Base-by-base conservation (phyloP, 768 basidiomycete species). In the Tricholoma terreum region DNA sequence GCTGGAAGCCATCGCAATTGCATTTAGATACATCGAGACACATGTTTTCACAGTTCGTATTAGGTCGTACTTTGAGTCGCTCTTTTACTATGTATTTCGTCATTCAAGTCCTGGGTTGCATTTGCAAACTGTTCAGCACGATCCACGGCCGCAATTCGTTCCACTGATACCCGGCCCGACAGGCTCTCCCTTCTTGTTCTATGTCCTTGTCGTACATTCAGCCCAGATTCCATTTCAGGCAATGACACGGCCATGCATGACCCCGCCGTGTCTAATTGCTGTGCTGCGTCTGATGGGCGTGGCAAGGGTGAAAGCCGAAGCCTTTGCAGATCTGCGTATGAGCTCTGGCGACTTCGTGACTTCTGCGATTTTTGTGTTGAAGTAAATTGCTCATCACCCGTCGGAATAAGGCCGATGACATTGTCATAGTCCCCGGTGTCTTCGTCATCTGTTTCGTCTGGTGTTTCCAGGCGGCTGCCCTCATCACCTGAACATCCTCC, bases 401-500 rank as follows among this genome's bases (percentile, higher is more conserved):
- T 63, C 17, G 80, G 79, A 54, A 93, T 71, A 59, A 86, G 77
- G 9, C 85, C 82, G 49, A 93, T 80, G 48, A 94, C 89, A 71
- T 95, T 84, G 69, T 96, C 94, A 69, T 95, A 95, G 72, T 96
- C 94, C 38, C 92, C 93, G 49, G 84, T 82, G 51, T 92, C 92
- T 66, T 94, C 92, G 24, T 92, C 90, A 63, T 94, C 94, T 12
- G 89, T 86, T 48, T 83, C 85, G 50, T 89, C 86, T 0, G 91
- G 90, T 7, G 88, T 89, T 36, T 75, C 80, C 17, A 85, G 75
- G 48, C 86, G 74, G 73, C 83, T 90, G 67, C 69, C 76, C 66
- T 86, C 85, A 50, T 82, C 84, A 64, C 72, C 75, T 38, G 71
- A 71, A 30, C 67, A 69, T 15, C 84, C 89, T 15, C 84, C 89